Percentiles rank a stretch among this genome's conserved stretches.
Conservation (phyloP, 169 alveolate genomes). For the Babesia microti region DNA sequence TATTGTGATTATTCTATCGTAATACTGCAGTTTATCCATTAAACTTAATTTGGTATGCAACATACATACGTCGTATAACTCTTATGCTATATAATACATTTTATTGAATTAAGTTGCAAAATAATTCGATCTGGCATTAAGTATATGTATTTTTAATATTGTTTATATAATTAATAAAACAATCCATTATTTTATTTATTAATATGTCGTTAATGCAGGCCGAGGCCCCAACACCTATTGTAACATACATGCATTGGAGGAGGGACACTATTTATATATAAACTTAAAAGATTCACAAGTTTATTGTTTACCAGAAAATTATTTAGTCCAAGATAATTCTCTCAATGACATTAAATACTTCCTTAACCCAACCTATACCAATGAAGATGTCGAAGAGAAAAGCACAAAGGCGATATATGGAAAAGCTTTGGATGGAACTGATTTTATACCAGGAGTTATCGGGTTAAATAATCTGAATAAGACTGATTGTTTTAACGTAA, state of each 20-base stretch:
- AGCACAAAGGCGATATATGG: constrained; percentile 63
- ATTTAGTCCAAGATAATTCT: constrained; percentile 88
- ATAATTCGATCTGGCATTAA: no score
- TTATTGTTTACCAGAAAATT: constrained; percentile 93
- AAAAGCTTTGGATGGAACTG: constrained; percentile 87
- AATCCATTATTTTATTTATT: neutral
- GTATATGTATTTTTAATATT: neutral
- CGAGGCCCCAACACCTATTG: constrained; percentile 88
- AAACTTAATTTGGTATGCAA: no score
- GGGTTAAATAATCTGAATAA: constrained; percentile 91
- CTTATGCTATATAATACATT: no score
- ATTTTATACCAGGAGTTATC: constrained; percentile 84
- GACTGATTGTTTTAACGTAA: constrained; percentile 90
- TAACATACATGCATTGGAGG: constrained; percentile 89
- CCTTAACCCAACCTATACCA: constrained; percentile 65
- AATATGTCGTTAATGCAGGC: constrained; percentile 48
- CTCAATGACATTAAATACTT: constrained; percentile 80
- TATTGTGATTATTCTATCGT: no score
- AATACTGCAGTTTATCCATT: no score
- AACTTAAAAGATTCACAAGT: constrained; percentile 79
- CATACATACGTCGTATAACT: no score
- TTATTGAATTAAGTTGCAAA: no score
- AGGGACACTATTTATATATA: constrained; percentile 87
- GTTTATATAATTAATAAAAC: neutral
- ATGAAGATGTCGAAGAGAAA: constrained; percentile 54